Evolutionary conservation across 1,284 basidiomycete species (phyloP).

Genomic region (Moniliophthora roreri): DNA sequence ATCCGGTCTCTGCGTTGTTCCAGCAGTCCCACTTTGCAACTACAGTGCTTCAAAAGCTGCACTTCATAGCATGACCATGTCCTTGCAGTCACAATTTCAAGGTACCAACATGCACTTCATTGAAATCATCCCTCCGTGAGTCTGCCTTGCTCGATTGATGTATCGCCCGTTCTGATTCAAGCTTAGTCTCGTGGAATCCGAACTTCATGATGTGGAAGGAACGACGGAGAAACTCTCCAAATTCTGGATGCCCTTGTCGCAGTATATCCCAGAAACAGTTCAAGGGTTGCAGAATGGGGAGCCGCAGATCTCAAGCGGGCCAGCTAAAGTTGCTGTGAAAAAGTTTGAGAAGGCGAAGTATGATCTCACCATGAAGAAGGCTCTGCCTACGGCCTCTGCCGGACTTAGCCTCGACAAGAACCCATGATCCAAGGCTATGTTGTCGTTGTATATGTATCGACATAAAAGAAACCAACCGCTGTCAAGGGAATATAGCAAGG

Average conservation of each 20-base stretch:
- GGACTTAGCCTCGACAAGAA: not conserved
- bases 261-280: constrained; percentile 47
- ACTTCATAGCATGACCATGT: constrained; percentile 52
- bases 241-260: constrained; percentile 59
- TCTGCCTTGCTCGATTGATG: constrained; percentile 10
- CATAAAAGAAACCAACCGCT: too few relatives aligned
- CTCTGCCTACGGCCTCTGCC: not conserved
- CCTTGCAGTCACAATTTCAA: constrained; percentile 47
- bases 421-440: too few relatives aligned
- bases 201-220: constrained; percentile 61
- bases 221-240: constrained; percentile 47
- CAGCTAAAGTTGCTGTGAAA: constrained; percentile 22
- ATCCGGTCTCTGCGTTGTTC: constrained; percentile 49
- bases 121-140: constrained; percentile 64
- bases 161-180: not conserved
- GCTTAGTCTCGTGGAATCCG: constrained; percentile 59
- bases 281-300: constrained; percentile 49
- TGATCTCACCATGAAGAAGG: constrained; percentile 9
- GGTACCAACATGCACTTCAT: constrained; percentile 54
- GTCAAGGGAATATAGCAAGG: too few relatives aligned
- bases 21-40: constrained; percentile 40
- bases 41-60: constrained; percentile 67
- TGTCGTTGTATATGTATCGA: too few relatives aligned
- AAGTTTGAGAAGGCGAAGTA: constrained; percentile 26
- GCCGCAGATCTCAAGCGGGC: constrained; percentile 35